phyloP scores from a whole-genome alignment of 2,329 filamentous ascomycete species.

The Aspergillus thermomutatus region DNA sequence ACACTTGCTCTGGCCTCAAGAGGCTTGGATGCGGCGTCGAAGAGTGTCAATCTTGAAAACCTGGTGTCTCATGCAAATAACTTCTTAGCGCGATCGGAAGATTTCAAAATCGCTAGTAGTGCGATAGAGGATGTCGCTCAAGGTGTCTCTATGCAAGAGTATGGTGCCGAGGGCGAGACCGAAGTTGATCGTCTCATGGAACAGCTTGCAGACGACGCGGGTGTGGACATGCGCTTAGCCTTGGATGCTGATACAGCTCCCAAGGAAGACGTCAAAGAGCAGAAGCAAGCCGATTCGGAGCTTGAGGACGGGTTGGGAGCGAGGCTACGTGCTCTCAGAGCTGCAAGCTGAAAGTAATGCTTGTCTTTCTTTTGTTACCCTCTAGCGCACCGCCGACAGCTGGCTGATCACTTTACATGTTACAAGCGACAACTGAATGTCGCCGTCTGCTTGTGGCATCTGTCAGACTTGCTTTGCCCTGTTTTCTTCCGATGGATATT shows the following conservation, averaged over 20 bases:
- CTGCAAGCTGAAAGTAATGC: constrained; percentile 26
- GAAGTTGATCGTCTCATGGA: constrained; percentile 45
- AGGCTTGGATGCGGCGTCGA: constrained; percentile 43
- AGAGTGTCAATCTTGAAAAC: constrained; percentile 46
- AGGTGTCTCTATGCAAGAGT: constrained; percentile 43
- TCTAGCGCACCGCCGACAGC: background rate
- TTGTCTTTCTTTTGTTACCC: background rate
- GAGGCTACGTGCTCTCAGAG: constrained; percentile 39
- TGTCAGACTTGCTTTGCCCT: background rate
- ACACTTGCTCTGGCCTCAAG: constrained; percentile 44
- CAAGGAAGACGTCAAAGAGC: constrained; percentile 40
- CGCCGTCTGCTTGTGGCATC: background rate
- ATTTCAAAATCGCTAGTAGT: constrained; percentile 43
- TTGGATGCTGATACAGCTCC: constrained; percentile 39
- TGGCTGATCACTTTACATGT: background rate
- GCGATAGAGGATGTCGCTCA: constrained; percentile 42
- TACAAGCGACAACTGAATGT: background rate
- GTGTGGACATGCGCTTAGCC: constrained; percentile 40
- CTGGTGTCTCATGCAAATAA: constrained; percentile 42
- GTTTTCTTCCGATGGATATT: background rate
- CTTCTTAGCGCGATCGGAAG: constrained; percentile 40
- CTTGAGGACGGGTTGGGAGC: constrained; percentile 42
- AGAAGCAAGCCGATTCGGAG: constrained; percentile 35
- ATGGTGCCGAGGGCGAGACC: constrained; percentile 41
- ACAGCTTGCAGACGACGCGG: constrained; percentile 43